Evolutionary conservation across 768 basidiomycete genomes (phyloP).

Genomic region (Russula foetens): DNA sequence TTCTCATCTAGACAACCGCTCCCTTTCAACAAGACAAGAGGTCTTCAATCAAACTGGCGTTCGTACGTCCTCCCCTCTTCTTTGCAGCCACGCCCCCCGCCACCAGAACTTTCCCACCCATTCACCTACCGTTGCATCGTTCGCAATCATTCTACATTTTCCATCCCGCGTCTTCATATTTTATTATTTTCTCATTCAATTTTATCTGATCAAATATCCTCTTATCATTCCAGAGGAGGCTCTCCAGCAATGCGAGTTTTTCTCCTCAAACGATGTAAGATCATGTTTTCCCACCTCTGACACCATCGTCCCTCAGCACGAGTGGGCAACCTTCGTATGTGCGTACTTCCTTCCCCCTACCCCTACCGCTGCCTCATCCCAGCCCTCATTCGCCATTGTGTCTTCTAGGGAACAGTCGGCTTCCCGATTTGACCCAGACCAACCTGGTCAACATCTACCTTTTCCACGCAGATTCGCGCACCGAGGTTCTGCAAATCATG

Average conservation of each 20-base stretch:
- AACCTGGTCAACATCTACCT: constrained; percentile 70
- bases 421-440: constrained; percentile 55
- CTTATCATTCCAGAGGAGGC: constrained; percentile 30
- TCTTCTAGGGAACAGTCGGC: constrained; percentile 61
- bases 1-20: constrained; percentile 10
- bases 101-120: neutral
- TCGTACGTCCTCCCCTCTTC: constrained; percentile 6
- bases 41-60: constrained; percentile 18
- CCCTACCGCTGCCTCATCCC: constrained; percentile 16
- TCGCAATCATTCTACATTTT: neutral
- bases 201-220: constrained; percentile 3
- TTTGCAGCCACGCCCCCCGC: neutral
- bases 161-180: neutral
- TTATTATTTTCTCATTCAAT: neutral
- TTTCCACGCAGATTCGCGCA: constrained; percentile 59
- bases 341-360: constrained; percentile 30
- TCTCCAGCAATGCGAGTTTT: constrained; percentile 39
- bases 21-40: constrained; percentile 10
- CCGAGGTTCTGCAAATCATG: constrained; percentile 37
- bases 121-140: neutral
- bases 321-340: constrained; percentile 78
- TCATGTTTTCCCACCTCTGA: constrained; percentile 66
- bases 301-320: constrained; percentile 57
- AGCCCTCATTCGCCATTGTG: constrained; percentile 14
- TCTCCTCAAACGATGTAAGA: constrained; percentile 60